A percentile compares a stretch with the other conserved stretches of the same genome.
Conservation (phyloP, 1,284 basidiomycete genomes). For the Apiotrichum domesticum region DNA sequence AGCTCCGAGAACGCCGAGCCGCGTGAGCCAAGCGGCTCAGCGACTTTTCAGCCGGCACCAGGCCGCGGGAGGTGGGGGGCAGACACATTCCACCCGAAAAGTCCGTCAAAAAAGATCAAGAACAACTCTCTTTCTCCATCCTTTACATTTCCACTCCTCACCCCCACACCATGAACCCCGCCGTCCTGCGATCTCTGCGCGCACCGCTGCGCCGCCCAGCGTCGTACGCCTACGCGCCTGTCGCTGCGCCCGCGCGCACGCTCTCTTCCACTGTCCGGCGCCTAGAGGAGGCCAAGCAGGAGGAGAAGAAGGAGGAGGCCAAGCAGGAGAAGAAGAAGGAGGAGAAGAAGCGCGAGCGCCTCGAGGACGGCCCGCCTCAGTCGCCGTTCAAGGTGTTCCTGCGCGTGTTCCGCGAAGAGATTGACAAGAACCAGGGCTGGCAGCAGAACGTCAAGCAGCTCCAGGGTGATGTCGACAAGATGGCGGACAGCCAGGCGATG, state of each 20-base stretch:
- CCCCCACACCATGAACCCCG: slow-evolving; percentile 1
- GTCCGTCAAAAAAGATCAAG: too few species aligned
- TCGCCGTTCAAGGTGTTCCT: slow-evolving; percentile 96
- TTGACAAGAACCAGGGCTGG: slow-evolving; percentile 87
- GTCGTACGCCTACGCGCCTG: not conserved
- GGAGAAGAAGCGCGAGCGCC: slow-evolving; percentile 15
- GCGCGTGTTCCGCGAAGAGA: slow-evolving; percentile 84
- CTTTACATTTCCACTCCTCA: not conserved
- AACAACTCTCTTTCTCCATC: not conserved
- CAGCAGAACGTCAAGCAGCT: slow-evolving; percentile 96
- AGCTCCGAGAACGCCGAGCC: too few species aligned
- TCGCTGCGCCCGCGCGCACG: not conserved
- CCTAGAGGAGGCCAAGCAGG: not conserved
- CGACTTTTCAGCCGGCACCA: too few species aligned
- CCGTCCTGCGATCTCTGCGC: not conserved
- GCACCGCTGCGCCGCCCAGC: slow-evolving; percentile 1
- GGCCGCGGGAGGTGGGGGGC: too few species aligned
- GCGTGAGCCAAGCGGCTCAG: too few species aligned
- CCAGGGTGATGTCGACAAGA: slow-evolving; percentile 92
- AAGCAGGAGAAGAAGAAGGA: slow-evolving; percentile 13
- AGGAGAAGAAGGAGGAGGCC: slow-evolving; percentile 6
- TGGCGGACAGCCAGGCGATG: slow-evolving; percentile 97
- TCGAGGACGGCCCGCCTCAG: slow-evolving; percentile 55
- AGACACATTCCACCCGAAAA: too few species aligned
- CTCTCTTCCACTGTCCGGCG: slow-evolving; percentile 3